A percentile compares a stretch with the other conserved stretches of the same genome.
Conservation (phyloP, 2,329 filamentous ascomycete genomes). For the Grosmannia serpens region DNA sequence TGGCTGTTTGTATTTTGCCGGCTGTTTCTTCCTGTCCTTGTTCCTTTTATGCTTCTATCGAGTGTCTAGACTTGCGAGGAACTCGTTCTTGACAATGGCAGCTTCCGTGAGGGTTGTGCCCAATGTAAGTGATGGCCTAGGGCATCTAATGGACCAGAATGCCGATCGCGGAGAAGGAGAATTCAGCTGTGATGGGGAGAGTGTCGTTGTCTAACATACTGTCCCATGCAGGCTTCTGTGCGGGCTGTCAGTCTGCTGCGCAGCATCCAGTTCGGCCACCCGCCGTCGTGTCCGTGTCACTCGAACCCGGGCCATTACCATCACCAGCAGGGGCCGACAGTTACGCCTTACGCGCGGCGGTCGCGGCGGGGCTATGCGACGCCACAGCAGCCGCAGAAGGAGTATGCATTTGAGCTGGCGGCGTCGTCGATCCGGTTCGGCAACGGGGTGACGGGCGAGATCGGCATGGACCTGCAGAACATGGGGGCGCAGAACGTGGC, state of each 20-base stretch:
- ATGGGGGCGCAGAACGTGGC: slow-evolving; percentile 77
- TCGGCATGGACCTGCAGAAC: slow-evolving; percentile 96
- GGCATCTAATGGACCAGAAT: background rate
- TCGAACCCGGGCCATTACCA: slow-evolving; percentile 76
- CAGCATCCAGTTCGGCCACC: slow-evolving; percentile 84
- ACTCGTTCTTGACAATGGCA: background rate
- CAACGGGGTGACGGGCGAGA: slow-evolving; percentile 83
- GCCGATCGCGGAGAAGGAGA: background rate
- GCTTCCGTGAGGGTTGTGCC: slow-evolving; percentile 20
- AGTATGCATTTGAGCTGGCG: slow-evolving; percentile 99
- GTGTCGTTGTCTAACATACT: background rate
- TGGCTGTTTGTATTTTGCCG: no score
- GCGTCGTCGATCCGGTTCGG: slow-evolving; percentile 91
- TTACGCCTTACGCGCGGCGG: slow-evolving; percentile 36
- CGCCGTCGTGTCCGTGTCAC: slow-evolving; percentile 83
- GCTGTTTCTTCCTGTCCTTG: background rate
- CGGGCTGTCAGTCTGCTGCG: slow-evolving; percentile 64
- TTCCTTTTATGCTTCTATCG: background rate
- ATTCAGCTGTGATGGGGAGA: no score
- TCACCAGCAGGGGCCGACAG: slow-evolving; percentile 40
- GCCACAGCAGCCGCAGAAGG: slow-evolving; percentile 69
- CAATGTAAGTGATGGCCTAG: slow-evolving; percentile 17
- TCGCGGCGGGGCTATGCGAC: slow-evolving; percentile 53
- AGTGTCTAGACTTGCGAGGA: background rate
- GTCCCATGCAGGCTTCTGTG: slow-evolving; percentile 36